Evolutionary conservation across 2,329 filamentous ascomycete species (phyloP).

Genomic region (Penicillium sp.): DNA sequence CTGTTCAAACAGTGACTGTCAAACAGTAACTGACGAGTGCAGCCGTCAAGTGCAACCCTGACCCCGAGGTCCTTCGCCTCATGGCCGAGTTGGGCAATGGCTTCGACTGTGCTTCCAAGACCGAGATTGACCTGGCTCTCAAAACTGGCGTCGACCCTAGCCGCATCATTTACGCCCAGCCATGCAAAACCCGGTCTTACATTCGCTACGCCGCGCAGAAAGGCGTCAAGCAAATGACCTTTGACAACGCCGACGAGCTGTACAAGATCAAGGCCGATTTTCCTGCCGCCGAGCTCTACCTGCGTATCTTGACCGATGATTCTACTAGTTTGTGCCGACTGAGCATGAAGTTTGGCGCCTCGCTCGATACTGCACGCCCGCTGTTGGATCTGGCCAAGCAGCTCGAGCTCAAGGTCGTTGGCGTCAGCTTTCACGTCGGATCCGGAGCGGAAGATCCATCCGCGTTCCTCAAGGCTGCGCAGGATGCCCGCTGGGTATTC

Average conservation of each 20-base stretch:
- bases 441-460: constrained; percentile 92
- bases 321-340: constrained; percentile 89
- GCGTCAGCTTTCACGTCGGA: constrained; percentile 96
- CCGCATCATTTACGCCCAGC: constrained; percentile 97
- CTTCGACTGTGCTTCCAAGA: constrained; percentile 97
- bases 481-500: constrained; percentile 84
- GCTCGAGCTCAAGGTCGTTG: constrained; percentile 83
- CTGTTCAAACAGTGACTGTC: neutral
- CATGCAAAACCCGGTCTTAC: constrained; percentile 99
- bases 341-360: constrained; percentile 95
- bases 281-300: constrained; percentile 82
- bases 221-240: constrained; percentile 96
- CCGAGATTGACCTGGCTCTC: constrained; percentile 90
- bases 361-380: constrained; percentile 72
- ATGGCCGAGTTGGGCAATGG: constrained; percentile 85
- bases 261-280: constrained; percentile 95
- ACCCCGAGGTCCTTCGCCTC: constrained; percentile 81
- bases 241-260: constrained; percentile 96
- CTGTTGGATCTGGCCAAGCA: constrained; percentile 77
- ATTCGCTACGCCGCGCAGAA: constrained; percentile 80
- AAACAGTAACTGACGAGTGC: constrained; percentile 13
- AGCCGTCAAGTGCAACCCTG: constrained; percentile 99
- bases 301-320: constrained; percentile 95
- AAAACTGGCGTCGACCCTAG: constrained; percentile 75
- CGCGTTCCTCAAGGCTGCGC: constrained; percentile 85